Base-by-base conservation (phyloP, 441 rosid genomes). In the Hura crepitans region DNA sequence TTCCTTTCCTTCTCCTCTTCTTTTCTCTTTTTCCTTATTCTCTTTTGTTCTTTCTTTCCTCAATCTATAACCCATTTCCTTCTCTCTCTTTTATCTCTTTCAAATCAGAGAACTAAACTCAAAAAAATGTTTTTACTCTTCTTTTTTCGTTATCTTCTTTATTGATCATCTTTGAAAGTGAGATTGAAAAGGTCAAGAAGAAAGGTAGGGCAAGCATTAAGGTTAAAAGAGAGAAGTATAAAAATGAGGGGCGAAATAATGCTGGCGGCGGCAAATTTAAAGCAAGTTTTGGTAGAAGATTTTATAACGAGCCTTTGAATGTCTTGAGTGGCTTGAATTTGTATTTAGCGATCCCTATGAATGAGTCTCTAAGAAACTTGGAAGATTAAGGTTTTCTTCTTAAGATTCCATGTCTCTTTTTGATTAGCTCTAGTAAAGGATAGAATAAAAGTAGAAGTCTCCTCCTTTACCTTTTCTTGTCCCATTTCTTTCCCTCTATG, bases 111-210 rank as follows among this genome's bases (percentile, higher is more conserved):
- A n/a, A n/a, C n/a, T n/a, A n/a, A n/a, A n/a, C n/a, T n/a, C n/a
- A n/a, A n/a, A n/a, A n/a, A n/a, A n/a, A n/a, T n/a, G n/a, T n/a
- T n/a, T n/a, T n/a, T n/a, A n/a, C n/a, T n/a, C n/a, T n/a, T n/a
- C n/a, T n/a, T n/a, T n/a, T n/a, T n/a, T n/a, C n/a, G n/a, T n/a
- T n/a, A n/a, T n/a, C n/a, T n/a, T n/a, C n/a, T n/a, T n/a, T n/a
- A n/a, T n/a, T n/a, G n/a, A n/a, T 89, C 92, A 75, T 89, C 82
- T 76, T 90, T 83, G 55, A 81, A 92, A 63, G 92, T 90, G 58
- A 89, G 90, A 74, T 87, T 89, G 75, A 89, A 92, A 62, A 89
- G 96, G 43, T 90, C 92, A 31, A 89, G 87, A 66, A 89, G 88
- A 65, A 91, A 87, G 64, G 92, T 84, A 64, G 85, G 87, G 23